phyloP scores from a whole-genome alignment of 164 flowering plant genomes.

The Warburgia ugandensis region DNA sequence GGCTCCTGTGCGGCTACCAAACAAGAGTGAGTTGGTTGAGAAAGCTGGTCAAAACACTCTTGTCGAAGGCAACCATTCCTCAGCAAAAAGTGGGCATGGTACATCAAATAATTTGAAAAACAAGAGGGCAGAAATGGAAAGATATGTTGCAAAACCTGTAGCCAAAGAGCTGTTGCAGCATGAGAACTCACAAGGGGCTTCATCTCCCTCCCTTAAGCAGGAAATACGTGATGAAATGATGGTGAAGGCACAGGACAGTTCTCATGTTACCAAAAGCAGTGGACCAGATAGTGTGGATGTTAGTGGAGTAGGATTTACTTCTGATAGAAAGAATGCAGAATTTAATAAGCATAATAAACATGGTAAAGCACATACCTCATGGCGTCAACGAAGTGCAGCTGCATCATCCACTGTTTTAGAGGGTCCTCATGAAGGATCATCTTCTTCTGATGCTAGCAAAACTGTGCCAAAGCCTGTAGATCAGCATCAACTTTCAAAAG shows the following conservation, averaged over 20 bases:
- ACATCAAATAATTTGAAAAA: constrained; percentile 49
- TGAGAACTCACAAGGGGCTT: constrained; percentile 32
- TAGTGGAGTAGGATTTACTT: constrained; percentile 20
- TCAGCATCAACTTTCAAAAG: constrained; percentile 19
- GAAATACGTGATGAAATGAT: constrained; percentile 20
- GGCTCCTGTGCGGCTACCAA: constrained; percentile 82
- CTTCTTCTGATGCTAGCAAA: constrained; percentile 16
- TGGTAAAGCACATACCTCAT: constrained; percentile 50
- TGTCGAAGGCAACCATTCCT: constrained; percentile 22
- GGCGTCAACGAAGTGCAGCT: constrained; percentile 54
- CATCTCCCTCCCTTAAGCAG: constrained; percentile 25
- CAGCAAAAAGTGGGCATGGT: constrained; percentile 30
- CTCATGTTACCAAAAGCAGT: no score
- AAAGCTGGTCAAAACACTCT: constrained; percentile 29
- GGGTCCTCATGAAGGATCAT: constrained; percentile 26
- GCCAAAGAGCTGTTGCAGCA: constrained; percentile 85
- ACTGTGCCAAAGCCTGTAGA: constrained; percentile 24
- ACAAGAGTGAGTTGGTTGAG: constrained; percentile 37
- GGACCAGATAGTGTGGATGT: constrained; percentile 14
- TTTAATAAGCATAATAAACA: constrained; percentile 42
- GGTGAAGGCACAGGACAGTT: no score
- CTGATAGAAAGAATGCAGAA: constrained; percentile 38
- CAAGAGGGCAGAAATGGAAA: constrained; percentile 93
- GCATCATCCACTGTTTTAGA: constrained; percentile 24
- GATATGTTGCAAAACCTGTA: constrained; percentile 90